Evolutionary conservation across 2,329 filamentous ascomycete species (phyloP), one percentile per base, ranked within the genome.

Genomic region (Venturia aucupariae): DNA sequence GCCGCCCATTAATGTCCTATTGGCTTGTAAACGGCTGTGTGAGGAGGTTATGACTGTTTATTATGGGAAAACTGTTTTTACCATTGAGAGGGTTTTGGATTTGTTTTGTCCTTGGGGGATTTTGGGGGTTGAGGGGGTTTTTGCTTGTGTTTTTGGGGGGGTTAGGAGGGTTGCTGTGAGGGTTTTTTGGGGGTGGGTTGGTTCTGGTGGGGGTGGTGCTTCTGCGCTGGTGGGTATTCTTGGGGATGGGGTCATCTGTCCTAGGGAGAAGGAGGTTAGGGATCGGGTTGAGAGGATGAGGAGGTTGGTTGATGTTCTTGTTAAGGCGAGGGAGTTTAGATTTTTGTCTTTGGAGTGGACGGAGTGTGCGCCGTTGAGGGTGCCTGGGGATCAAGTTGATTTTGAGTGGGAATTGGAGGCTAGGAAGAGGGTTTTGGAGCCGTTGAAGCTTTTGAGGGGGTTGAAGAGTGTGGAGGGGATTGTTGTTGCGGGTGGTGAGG

Each of bases 101-200:
- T 6, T 32, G 62, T 24, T 8, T 13, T 30, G 22, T 51, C 27
- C 35, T 1, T 38, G 30, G 44, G 4, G 30, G 17, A 4, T 64
- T 13, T 24, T 19, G 22, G 46, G 35, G 15, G 27, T 64, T 15
- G 62, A 64, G 24, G 48, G 30, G 41, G 19, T 15, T 2, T 24
- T 64, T 22, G 62, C 19, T 17, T 30, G 4, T 3, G 46, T 59
- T 13, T 46, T 64, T 11, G 13, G 13, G 7, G 17, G 46, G 42
- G 7, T 64, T 19, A 46, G 62, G 42, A 55, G 24, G 38, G 62
- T 64, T 38, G 4, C 24, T 22, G 22, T 64, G 15, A 38, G 32
- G n/a, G 24, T 64, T 46, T 64, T 64, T 44, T 64, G 62, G 62
- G 24, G 38, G 17, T 51, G 46, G 32, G n/a, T 59, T 38, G 35